These are phyloP conservation scores for Aphanomyces stellatus DNA, from an alignment of 352 stramenopile genomes.

Conservation along the genomic window DNA sequence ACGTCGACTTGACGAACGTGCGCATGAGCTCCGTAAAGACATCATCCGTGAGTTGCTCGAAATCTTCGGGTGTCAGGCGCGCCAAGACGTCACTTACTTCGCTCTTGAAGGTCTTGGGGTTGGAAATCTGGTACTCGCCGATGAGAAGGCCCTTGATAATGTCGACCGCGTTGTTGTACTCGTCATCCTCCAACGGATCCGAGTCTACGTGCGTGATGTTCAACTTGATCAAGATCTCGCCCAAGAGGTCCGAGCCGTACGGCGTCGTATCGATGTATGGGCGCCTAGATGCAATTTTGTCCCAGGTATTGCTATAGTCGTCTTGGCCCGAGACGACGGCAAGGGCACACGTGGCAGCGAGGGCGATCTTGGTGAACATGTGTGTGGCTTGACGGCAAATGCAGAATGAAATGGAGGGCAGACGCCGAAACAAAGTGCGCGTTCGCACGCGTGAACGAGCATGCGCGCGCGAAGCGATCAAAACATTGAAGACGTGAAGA, in stretches of 20 bases:
- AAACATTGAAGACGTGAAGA: too few species aligned
- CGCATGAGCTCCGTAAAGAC: background rate
- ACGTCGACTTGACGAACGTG: background rate
- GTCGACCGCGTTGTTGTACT: constrained; percentile 11
- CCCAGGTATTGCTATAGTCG: background rate
- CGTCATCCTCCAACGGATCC: constrained; percentile 1
- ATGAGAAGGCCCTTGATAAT: background rate
- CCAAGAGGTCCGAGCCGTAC: background rate
- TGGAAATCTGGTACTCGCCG: background rate
- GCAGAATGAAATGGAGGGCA: background rate
- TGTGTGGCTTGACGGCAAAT: background rate
- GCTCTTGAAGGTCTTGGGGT: background rate
- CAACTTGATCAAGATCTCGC: background rate
- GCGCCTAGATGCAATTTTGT: background rate
- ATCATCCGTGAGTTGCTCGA: constrained; percentile 4
- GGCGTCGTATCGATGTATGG: background rate
- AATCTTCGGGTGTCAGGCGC: constrained; percentile 3
- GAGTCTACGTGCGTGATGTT: constrained; percentile 10
- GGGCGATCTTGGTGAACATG: constrained; percentile 4
- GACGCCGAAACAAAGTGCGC: background rate
- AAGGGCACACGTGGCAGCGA: background rate
- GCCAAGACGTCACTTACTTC: background rate
- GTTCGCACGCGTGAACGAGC: too few species aligned
- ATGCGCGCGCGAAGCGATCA: too few species aligned
- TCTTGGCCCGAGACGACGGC: background rate